Evolutionary conservation across 2,329 filamentous ascomycete genomes (phyloP), one percentile per base, ranked within the genome.

Genomic region (Colletotrichum destructivum): DNA sequence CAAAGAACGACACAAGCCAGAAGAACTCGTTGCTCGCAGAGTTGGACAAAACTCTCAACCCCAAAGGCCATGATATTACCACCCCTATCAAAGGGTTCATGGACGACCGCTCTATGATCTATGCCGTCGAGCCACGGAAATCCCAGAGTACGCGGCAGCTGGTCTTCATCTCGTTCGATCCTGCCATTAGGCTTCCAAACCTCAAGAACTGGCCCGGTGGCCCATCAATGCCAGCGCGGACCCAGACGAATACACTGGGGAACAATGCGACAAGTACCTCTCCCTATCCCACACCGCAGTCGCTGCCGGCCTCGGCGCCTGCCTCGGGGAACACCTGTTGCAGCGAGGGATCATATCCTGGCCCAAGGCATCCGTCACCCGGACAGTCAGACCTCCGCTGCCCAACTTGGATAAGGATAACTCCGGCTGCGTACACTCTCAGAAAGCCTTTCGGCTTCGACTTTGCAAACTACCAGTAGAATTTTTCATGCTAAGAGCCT

Each of bases 81-180:
- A 82, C 83, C 0, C 75, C 78, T 9, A 77, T 87, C 2, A 77
- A 82, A 2, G 86, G 84, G 23, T 78, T 75, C n/a, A 84, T 83
- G 76, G 86, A 88, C 71, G 84, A 87, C 18, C 78, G 84, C 13
- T 82, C 81, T 6, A 72, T 88, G n/a, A 77, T 88, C 4, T 88
- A 87, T 74, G 78, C 82, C 11, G 81, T 80, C 0, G 82, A 81
- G 1, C 71, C 71, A 6, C 64, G 62, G 1, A 54, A 54, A 13
- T 65, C 72, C 4, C 69, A 75, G n/a, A 78, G 76, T 12, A 70
- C 75, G 31, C 76, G 79, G 26, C 81, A 82, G 0, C 71, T 87
- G 15, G 79, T 86, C 0, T 81, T 86, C 54, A 72, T 87, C 2
- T 81, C 79, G 7, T 87, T 84, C 70, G 84, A 86, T 73, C 82